Evolutionary conservation across 352 stramenopile species (phyloP).

Genomic region (Globisporangium lucens): DNA sequence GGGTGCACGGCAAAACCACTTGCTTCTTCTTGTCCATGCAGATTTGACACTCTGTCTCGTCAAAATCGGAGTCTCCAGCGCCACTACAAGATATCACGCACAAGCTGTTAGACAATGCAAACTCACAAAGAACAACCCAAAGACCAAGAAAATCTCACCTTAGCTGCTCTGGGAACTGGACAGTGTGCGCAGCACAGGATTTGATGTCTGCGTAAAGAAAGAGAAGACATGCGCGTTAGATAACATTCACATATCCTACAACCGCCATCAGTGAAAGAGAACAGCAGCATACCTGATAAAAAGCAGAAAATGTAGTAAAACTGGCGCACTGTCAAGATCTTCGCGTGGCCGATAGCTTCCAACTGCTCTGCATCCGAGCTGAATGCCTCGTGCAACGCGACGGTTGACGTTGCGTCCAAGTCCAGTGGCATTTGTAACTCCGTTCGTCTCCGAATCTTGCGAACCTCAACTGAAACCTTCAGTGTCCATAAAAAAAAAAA

Average conservation of each 20-base stretch:
- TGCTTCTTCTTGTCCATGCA: constrained; percentile 87
- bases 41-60: constrained; percentile 80
- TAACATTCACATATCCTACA: background rate
- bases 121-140: background rate
- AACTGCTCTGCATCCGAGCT: constrained; percentile 19
- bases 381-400: constrained; percentile 23
- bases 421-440: constrained; percentile 23
- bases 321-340: constrained; percentile 61
- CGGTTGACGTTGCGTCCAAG: constrained; percentile 11
- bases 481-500: background rate
- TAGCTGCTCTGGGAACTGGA: constrained; percentile 47
- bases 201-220: constrained; percentile 44
- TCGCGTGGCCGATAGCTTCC: constrained; percentile 59
- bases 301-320: constrained; percentile 88
- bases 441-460: constrained; percentile 59
- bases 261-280: background rate
- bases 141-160: constrained; percentile 10
- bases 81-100: constrained; percentile 15
- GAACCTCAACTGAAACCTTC: constrained; percentile 56
- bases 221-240: background rate
- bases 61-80: constrained; percentile 42
- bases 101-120: background rate
- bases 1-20: constrained; percentile 63
- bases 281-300: constrained; percentile 35
- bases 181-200: constrained; percentile 55